phyloP scores from a whole-genome alignment of 2,329 filamentous ascomycete genomes.

The Venturia nashicola region DNA sequence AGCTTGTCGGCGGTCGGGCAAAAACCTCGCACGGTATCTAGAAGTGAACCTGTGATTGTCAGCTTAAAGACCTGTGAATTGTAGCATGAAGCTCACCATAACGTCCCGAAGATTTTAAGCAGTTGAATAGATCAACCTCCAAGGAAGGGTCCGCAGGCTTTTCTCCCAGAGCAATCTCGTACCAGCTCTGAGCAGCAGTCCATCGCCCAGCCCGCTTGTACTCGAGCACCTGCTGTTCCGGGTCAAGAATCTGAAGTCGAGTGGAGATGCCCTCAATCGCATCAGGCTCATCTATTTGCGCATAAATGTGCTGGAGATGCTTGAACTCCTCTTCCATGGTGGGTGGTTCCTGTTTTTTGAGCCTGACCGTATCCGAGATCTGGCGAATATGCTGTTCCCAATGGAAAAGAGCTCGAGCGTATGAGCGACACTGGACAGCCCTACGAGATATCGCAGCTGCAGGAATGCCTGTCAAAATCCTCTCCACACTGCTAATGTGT shows the following conservation, averaged over 20 bases:
- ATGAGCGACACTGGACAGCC: slow-evolving; percentile 89
- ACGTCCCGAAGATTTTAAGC: slow-evolving; percentile 89
- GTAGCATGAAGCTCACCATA: slow-evolving; percentile 49
- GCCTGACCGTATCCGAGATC: slow-evolving; percentile 25
- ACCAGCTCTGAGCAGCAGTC: slow-evolving; percentile 95
- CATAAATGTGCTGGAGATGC: slow-evolving; percentile 83
- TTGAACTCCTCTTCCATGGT: slow-evolving; percentile 54
- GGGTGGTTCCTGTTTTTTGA: slow-evolving; percentile 37
- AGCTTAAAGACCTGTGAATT: slow-evolving; percentile 37
- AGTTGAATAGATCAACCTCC: slow-evolving; percentile 74
- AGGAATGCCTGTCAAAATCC: slow-evolving; percentile 56
- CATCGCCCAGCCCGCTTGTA: slow-evolving; percentile 88
- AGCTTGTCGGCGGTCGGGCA: slow-evolving; percentile 13
- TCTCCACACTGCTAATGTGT: slow-evolving; percentile 54
- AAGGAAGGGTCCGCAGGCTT: slow-evolving; percentile 64
- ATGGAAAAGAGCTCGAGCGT: slow-evolving; percentile 82
- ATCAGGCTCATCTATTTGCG: slow-evolving; percentile 94
- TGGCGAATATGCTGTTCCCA: slow-evolving; percentile 81
- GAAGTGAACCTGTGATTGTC: slow-evolving; percentile 7
- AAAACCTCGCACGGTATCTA: slow-evolving; percentile 4
- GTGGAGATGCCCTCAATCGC: slow-evolving; percentile 90
- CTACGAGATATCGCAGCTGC: slow-evolving; percentile 65
- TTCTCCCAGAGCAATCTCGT: slow-evolving; percentile 77
- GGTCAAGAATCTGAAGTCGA: slow-evolving; percentile 72
- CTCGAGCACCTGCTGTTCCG: slow-evolving; percentile 86